Percentiles rank a stretch among this genome's conserved stretches.
phyloP scores from a whole-genome alignment of 345 rosid genomes.

The Boechera stricta region DNA sequence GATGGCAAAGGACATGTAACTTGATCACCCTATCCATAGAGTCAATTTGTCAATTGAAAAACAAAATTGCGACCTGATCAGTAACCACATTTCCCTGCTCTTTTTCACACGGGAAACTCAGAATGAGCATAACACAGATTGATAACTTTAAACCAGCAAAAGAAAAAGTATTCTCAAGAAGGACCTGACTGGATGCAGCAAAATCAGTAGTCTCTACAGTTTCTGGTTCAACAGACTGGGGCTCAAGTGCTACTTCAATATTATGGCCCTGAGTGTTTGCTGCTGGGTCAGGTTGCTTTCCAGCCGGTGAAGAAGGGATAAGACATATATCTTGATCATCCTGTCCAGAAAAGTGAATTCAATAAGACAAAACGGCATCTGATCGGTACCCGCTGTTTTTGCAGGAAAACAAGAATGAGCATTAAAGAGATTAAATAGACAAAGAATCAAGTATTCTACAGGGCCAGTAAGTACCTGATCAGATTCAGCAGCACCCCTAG shows the following conservation, averaged over 20 bases:
- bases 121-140: conserved; percentile 12
- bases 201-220: conserved; percentile 31
- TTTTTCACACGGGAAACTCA: conserved; percentile 15
- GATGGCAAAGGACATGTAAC: conserved; percentile 35
- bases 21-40: conserved; percentile 36
- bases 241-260: conserved; percentile 17
- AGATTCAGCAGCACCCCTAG: conserved; percentile 29
- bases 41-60: conserved; percentile 24
- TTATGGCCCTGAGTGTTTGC: conserved; percentile 18
- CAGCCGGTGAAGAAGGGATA: conserved; percentile 24
- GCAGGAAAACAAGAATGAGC: conserved; percentile 30
- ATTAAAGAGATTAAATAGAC: conserved; percentile 34
- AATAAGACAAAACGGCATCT: conserved; percentile 35
- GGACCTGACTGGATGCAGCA: conserved; percentile 39
- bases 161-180: conserved; percentile 6
- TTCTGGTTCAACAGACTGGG: conserved; percentile 29
- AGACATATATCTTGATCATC: conserved; percentile 41
- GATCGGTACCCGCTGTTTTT: not conserved
- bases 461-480: conserved; percentile 32
- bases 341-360: conserved; percentile 39
- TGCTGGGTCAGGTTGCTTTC: conserved; percentile 20
- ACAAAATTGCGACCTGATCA: conserved; percentile 23
- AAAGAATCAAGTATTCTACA: conserved; percentile 31
- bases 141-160: conserved; percentile 4
- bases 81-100: conserved; percentile 23